Percentiles rank a stretch among this genome's conserved stretches.
phyloP scores from a whole-genome alignment of 371 early-diverging fungal genomes.

The Mortierella sp. region DNA sequence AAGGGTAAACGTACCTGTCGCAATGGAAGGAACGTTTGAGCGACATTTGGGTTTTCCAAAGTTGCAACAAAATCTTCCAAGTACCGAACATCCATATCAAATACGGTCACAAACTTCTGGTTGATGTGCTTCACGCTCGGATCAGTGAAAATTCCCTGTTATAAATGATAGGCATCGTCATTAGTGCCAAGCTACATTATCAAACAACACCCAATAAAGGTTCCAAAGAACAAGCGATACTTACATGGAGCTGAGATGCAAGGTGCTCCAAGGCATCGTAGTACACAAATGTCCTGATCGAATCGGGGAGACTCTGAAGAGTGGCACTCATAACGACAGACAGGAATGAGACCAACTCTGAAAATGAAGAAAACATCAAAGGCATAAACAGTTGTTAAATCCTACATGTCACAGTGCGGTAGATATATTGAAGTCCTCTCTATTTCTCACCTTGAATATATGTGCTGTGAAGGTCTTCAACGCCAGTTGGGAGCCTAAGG shows the following conservation, averaged over 20 bases:
- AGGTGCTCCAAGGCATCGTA: slow-evolving; percentile 85
- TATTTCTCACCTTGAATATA: slow-evolving; percentile 68
- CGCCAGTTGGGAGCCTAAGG: slow-evolving; percentile 42
- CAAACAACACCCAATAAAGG: background rate
- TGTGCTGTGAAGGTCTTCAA: slow-evolving; percentile 66
- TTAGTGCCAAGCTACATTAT: background rate
- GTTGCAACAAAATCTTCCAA: slow-evolving; percentile 79
- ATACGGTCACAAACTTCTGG: slow-evolving; percentile 71
- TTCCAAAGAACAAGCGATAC: slow-evolving; percentile 7
- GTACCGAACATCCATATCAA: slow-evolving; percentile 80
- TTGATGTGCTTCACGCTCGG: slow-evolving; percentile 77
- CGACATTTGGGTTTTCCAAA: slow-evolving; percentile 75
- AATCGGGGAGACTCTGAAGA: slow-evolving; percentile 75
- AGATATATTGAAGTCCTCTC: background rate
- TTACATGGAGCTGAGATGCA: slow-evolving; percentile 72
- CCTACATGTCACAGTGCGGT: background rate
- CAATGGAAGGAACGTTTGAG: slow-evolving; percentile 79
- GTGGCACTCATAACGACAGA: slow-evolving; percentile 80
- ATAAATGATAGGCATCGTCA: background rate
- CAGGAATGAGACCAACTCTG: slow-evolving; percentile 80
- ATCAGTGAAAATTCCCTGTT: slow-evolving; percentile 69
- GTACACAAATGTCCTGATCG: slow-evolving; percentile 77
- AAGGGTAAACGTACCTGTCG: slow-evolving; percentile 69
- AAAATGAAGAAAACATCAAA: background rate
- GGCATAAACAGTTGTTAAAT: background rate